These are phyloP conservation scores for Mycocentrospora acerina DNA, from an alignment of 2,329 filamentous ascomycete species.

Conservation along the genomic window DNA sequence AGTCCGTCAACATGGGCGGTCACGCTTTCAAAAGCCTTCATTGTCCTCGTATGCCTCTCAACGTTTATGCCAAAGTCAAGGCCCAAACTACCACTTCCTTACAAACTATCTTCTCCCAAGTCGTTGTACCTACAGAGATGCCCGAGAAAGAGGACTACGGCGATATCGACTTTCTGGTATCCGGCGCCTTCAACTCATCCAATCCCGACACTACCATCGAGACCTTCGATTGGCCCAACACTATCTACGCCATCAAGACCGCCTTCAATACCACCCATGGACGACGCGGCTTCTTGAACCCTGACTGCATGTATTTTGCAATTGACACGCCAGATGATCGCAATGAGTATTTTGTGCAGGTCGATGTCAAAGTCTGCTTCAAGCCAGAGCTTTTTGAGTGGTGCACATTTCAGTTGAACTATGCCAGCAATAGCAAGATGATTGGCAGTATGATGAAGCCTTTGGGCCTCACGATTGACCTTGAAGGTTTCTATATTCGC, in stretches of 20 bases:
- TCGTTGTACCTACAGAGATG: slow-evolving; percentile 28
- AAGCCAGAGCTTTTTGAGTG: slow-evolving; percentile 20
- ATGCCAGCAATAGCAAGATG: slow-evolving; percentile 26
- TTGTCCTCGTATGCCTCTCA: slow-evolving; percentile 22
- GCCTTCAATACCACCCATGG: slow-evolving; percentile 19
- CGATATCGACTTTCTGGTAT: slow-evolving; percentile 29
- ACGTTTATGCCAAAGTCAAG: slow-evolving; percentile 20
- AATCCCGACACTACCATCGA: slow-evolving; percentile 1
- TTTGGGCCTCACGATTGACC: slow-evolving; percentile 25
- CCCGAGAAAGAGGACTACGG: slow-evolving; percentile 25
- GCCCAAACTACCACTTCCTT: slow-evolving; percentile 12
- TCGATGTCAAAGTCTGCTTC: slow-evolving; percentile 30
- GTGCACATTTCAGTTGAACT: slow-evolving; percentile 22
- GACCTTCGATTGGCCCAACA: slow-evolving; percentile 13
- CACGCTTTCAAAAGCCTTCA: slow-evolving; percentile 25
- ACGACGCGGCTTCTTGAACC: slow-evolving; percentile 13
- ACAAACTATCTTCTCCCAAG: slow-evolving; percentile 20
- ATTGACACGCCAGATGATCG: slow-evolving; percentile 9
- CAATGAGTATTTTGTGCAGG: slow-evolving; percentile 19
- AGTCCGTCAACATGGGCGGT: slow-evolving; percentile 22
- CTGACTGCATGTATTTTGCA: slow-evolving; percentile 27
- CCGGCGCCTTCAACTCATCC: slow-evolving; percentile 9
- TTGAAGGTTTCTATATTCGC: slow-evolving; percentile 23
- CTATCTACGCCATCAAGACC: slow-evolving; percentile 15
- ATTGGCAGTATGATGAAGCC: slow-evolving; percentile 30